Percentiles rank a stretch among this genome's conserved stretches.
These are phyloP conservation scores for Aspergillus sclerotialis DNA, from an alignment of 2,329 filamentous ascomycete species.

Conservation along the genomic window DNA sequence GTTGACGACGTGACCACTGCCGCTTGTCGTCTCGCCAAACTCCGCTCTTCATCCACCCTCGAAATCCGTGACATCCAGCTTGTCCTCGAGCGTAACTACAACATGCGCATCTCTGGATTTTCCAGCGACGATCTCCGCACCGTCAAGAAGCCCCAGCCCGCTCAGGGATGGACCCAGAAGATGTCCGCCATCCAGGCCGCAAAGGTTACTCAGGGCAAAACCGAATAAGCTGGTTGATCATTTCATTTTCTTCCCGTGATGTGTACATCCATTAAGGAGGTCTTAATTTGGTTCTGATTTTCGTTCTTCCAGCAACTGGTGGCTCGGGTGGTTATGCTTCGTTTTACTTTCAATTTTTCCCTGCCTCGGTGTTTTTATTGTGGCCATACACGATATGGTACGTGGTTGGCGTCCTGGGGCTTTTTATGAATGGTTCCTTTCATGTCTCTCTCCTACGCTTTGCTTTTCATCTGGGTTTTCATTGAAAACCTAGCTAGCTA, in stretches of 20 bases:
- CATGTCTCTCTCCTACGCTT: no score
- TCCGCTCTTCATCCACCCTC: constrained; percentile 81
- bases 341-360: not conserved
- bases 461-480: no score
- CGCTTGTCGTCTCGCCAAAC: constrained; percentile 86
- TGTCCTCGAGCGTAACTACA: constrained; percentile 76
- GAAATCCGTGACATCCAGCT: constrained; percentile 84
- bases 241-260: constrained; percentile 1
- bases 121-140: constrained; percentile 90
- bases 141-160: constrained; percentile 86
- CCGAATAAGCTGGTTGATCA: constrained; percentile 31
- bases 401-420: no score
- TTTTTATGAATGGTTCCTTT: no score
- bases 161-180: constrained; percentile 86
- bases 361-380: no score
- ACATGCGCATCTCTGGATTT: constrained; percentile 89
- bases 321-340: not conserved
- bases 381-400: no score
- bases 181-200: constrained; percentile 94
- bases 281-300: no score
- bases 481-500: no score
- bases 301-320: not conserved
- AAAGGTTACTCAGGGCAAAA: constrained; percentile 55
- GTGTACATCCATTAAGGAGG: no score
- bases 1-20: constrained; percentile 83